These are phyloP conservation scores for Colletotrichum gloeosporioides DNA, from an alignment of 2,329 filamentous ascomycete species.

Conservation along the genomic window DNA sequence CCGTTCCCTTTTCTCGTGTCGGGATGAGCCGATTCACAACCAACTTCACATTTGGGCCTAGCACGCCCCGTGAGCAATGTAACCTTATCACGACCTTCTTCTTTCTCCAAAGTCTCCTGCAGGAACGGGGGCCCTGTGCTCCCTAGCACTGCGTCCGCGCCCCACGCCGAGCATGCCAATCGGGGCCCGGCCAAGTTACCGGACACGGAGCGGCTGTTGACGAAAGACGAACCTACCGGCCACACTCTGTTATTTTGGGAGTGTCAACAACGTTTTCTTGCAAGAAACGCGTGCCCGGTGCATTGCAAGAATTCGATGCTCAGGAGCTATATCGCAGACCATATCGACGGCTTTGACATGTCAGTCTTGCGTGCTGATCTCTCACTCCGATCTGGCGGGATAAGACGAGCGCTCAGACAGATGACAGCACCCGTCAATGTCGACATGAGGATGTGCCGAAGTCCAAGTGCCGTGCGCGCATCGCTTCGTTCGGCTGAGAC, in stretches of 20 bases:
- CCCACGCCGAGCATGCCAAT: background rate
- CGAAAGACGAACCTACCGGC: background rate
- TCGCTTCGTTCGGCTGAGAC: background rate
- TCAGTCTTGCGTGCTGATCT: background rate
- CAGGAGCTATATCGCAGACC: background rate
- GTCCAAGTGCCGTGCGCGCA: background rate
- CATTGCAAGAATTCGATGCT: background rate
- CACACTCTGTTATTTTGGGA: background rate
- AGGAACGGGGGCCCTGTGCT: background rate
- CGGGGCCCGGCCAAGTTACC: background rate
- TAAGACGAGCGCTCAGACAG: background rate
- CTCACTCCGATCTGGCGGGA: background rate
- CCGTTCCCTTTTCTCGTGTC: background rate
- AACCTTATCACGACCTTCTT: conserved; percentile 1
- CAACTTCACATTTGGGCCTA: background rate
- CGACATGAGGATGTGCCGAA: background rate
- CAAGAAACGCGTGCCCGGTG: background rate
- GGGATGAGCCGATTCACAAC: background rate
- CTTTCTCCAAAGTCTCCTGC: background rate
- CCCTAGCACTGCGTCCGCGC: background rate
- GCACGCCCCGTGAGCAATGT: background rate
- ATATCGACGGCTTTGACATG: background rate
- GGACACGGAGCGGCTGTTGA: background rate
- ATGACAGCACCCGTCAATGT: background rate
- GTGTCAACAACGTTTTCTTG: background rate